Base-by-base conservation (phyloP, 129 eudicot genomes). In the Deinandra increscens region DNA sequence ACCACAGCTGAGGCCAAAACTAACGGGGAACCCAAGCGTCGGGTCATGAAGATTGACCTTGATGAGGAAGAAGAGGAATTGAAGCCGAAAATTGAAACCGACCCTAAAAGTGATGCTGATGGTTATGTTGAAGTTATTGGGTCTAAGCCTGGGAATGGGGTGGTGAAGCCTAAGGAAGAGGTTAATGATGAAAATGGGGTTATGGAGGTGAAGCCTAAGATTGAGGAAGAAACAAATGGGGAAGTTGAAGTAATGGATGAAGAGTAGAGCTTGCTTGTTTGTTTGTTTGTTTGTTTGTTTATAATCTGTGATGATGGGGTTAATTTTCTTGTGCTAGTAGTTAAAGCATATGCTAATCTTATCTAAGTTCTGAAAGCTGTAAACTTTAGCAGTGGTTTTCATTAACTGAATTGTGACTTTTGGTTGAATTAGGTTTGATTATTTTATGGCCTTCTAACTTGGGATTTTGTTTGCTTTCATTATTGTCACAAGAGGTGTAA, bases 231-330 rank as follows among this genome's bases (percentile, higher is more conserved):
- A 64, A 65, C 82, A 38, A 76, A 84, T 17, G 84, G 78, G 26
- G 88, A 73, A 69, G 78, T 29, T 49, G 75, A 81, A 54, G 81
- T 74, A 2, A 82, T 85, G 87, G 87, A 82, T 20, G 68, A 82
- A 20, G 87, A 85, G 83, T 80, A 82, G 69, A 53, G 31, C 14
- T 54, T 73, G 31, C 14, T 54, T 73, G 49, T 58, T 75, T 66
- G 18, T 23, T 11, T 66, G 39, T 59, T 45, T 26, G 31, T 26
- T 26, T 26, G 31, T 26, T 26, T 26, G 31, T 26, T 26, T n/a
- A n/a, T n/a, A n/a, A n/a, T 48, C 44, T 79, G 73, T 6, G 22
- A 9, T 31, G 9, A 19, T 53, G 38, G 69, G 45, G 76, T 63
- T 72, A 60, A 60, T 72, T 61, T 72, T 60, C 20, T 60, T 62